Evolutionary conservation across 1,284 basidiomycete species (phyloP).

Genomic region (Sanghuangporus weigelae): DNA sequence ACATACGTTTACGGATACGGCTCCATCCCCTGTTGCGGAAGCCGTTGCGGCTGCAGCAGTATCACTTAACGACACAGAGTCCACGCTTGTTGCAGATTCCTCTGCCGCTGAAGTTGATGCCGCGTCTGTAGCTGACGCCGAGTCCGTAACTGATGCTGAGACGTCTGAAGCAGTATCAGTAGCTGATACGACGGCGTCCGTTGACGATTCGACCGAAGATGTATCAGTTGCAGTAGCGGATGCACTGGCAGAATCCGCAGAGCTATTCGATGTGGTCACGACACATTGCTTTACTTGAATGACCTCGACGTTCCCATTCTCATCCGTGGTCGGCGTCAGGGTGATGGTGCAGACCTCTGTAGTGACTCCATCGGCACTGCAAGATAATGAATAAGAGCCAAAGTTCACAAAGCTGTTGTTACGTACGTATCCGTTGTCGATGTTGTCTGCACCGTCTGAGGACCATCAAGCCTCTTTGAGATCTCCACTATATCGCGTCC

Average conservation of each 20-base stretch:
- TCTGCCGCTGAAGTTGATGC: neutral
- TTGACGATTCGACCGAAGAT: neutral
- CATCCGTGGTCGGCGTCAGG: conserved; percentile 43
- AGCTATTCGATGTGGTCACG: conserved; percentile 22
- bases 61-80: neutral
- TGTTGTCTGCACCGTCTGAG: conserved; percentile 15
- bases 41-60: neutral
- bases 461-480: conserved; percentile 8
- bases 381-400: conserved; percentile 17
- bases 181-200: neutral
- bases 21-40: neutral
- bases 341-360: conserved; percentile 60
- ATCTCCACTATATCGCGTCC: conserved; percentile 7
- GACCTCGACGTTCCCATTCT: conserved; percentile 45
- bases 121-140: neutral
- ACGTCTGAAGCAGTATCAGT: neutral
- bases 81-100: neutral
- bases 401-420: neutral
- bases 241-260: conserved; percentile 3
- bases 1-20: conserved; percentile 8
- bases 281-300: conserved; percentile 57
- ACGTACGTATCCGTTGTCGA: conserved; percentile 20
- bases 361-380: conserved; percentile 39
- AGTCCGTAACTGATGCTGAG: neutral
- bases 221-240: conserved; percentile 11